Percentiles rank a stretch among this genome's conserved stretches.
Evolutionary conservation across 768 basidiomycete species (phyloP).

Genomic region (Tulasnella sp.): DNA sequence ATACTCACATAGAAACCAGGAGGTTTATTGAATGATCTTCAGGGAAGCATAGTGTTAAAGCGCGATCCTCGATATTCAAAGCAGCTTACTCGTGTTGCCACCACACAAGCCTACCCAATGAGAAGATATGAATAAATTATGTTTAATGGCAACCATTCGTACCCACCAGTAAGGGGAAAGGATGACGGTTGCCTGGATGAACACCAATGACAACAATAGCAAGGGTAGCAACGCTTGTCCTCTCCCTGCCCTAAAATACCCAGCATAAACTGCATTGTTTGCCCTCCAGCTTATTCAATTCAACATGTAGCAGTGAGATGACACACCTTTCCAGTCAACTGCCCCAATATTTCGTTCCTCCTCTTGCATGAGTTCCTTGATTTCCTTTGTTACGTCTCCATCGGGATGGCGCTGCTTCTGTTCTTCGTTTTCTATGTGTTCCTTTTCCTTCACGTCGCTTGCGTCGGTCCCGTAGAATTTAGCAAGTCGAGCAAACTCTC

Average conservation of each 20-base stretch:
- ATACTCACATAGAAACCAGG: constrained; percentile 53
- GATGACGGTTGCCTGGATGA: constrained; percentile 40
- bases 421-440: too few species aligned
- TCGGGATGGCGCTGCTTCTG: too few species aligned
- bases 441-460: constrained; percentile 23
- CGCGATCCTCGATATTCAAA: too few species aligned
- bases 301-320: background rate
- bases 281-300: too few species aligned
- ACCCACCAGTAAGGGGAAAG: constrained; percentile 52
- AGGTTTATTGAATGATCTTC: constrained; percentile 34
- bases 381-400: too few species aligned
- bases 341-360: constrained; percentile 56
- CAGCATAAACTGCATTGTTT: constrained; percentile 49
- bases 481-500: constrained; percentile 41
- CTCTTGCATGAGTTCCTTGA: constrained; percentile 52
- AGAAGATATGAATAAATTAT: too few species aligned
- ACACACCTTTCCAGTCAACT: constrained; percentile 37
- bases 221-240: constrained; percentile 39
- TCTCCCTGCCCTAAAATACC: constrained; percentile 45
- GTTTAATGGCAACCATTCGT: too few species aligned
- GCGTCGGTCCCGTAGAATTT: constrained; percentile 45
- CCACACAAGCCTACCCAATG: too few species aligned
- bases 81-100: constrained; percentile 54
- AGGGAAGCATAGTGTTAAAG: constrained; percentile 45
- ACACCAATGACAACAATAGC: constrained; percentile 35